A percentile compares a stretch with the other conserved stretches of the same genome.
Conservation (phyloP, 2,329 filamentous ascomycete species). For the Volutella citrinella region DNA sequence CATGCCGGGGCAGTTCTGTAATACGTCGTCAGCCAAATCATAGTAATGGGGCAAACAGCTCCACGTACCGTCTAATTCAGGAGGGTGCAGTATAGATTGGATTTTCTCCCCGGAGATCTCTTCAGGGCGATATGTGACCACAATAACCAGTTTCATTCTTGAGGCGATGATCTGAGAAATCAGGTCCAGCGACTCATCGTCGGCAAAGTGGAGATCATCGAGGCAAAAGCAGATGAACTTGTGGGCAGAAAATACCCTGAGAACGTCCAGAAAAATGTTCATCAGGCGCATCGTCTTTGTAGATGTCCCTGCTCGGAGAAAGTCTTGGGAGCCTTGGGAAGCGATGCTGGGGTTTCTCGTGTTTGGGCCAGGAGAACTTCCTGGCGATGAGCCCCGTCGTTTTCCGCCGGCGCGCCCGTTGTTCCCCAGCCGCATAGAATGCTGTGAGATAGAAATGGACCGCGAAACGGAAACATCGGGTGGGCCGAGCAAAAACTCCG, state of each 20-base stretch:
- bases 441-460: conserved; percentile 37
- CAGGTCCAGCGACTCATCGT: conserved; percentile 81
- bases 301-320: conserved; percentile 54
- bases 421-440: conserved; percentile 24
- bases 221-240: conserved; percentile 87
- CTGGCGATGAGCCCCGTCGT: conserved; percentile 50
- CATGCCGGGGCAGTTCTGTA: conserved; percentile 36
- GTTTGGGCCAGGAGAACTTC: conserved; percentile 37
- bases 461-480: conserved; percentile 36
- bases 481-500: conserved; percentile 65
- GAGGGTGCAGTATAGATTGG: conserved; percentile 51
- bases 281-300: conserved; percentile 72
- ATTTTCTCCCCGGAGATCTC: conserved; percentile 58
- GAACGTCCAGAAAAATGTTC: conserved; percentile 83
- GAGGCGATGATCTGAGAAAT: conserved; percentile 76
- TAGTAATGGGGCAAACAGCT: background rate
- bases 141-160: conserved; percentile 76
- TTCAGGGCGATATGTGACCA: conserved; percentile 72
- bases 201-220: conserved; percentile 88
- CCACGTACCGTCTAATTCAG: conserved; percentile 49
- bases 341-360: conserved; percentile 37
- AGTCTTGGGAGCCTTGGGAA: conserved; percentile 56
- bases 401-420: conserved; percentile 32
- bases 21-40: conserved; percentile 18
- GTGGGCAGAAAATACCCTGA: conserved; percentile 76